Conservation (phyloP, 176 grass and related monocot species). For the Chrysopogon serrulatus region DNA sequence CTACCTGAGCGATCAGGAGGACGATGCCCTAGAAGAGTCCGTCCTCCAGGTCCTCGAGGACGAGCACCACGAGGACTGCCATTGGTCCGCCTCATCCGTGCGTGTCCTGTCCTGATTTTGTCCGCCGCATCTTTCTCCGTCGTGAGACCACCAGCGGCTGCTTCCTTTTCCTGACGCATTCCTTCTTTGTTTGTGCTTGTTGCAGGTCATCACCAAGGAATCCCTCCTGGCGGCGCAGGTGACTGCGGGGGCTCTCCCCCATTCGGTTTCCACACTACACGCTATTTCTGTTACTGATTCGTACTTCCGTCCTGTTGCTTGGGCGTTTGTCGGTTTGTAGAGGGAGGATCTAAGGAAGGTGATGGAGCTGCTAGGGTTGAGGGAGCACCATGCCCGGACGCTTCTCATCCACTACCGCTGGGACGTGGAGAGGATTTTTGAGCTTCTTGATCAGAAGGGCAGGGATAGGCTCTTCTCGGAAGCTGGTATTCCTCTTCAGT, state of each 20-base stretch:
- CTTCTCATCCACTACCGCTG: constrained; percentile 93
- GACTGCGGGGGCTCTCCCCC: constrained; percentile 1
- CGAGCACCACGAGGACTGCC: constrained; percentile 64
- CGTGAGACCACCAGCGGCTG: neutral
- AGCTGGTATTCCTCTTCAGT: constrained; percentile 59
- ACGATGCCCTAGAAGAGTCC: constrained; percentile 68
- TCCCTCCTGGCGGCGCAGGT: constrained; percentile 86
- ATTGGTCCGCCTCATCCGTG: constrained; percentile 72
- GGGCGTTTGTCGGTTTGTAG: constrained; percentile 24
- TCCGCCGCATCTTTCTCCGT: neutral
- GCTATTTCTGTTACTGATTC: constrained; percentile 15
- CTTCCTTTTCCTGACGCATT: constrained; percentile 21
- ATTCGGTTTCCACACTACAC: constrained; percentile 10
- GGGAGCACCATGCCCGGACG: constrained; percentile 86
- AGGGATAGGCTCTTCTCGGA: constrained; percentile 71
- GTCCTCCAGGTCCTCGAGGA: constrained; percentile 74
- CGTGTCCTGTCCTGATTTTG: neutral
- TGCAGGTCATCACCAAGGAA: constrained; percentile 95
- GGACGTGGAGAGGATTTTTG: constrained; percentile 95
- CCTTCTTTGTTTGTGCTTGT: constrained; percentile 11
- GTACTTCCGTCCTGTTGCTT: no score
- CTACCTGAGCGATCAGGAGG: constrained; percentile 85
- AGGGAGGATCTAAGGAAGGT: constrained; percentile 95
- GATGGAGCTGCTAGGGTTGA: constrained; percentile 72
- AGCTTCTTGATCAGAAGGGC: constrained; percentile 93